Conservation (phyloP, 73 alveolate species). For the Paramecium tetraurelia region DNA sequence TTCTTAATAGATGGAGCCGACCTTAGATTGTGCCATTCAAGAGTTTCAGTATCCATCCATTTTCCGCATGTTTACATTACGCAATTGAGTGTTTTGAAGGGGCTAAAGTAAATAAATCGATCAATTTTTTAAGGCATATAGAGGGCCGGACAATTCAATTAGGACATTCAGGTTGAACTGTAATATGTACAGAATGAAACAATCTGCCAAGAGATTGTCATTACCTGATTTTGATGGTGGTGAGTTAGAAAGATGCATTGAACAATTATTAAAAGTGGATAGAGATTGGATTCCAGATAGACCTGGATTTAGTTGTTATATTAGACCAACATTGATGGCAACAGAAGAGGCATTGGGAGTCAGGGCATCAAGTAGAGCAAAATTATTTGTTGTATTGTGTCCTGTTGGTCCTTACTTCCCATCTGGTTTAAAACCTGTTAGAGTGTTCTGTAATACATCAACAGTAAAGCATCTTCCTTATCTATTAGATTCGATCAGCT, state of each 20-base stretch:
- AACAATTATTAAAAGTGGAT: constrained; percentile 70
- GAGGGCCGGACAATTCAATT: constrained; percentile 51
- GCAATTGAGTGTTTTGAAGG: constrained; percentile 86
- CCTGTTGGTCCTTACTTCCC: constrained; percentile 95
- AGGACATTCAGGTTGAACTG: constrained; percentile 68
- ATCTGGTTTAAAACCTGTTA: constrained; percentile 76
- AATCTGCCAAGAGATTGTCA: constrained; percentile 66
- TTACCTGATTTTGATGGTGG: constrained; percentile 75
- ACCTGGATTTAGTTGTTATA: constrained; percentile 77
- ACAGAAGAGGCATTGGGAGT: constrained; percentile 81
- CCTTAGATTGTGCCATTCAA: constrained; percentile 73
- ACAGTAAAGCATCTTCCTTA: background rate
- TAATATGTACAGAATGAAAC: constrained; percentile 74
- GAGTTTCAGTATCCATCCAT: constrained; percentile 74
- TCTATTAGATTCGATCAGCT: constrained; percentile 72
- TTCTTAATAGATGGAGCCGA: constrained; percentile 66
- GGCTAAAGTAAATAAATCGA: constrained; percentile 35
- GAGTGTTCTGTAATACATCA: constrained; percentile 71
- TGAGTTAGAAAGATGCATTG: constrained; percentile 75
- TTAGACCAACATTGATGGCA: constrained; percentile 89
- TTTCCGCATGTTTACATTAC: constrained; percentile 78
- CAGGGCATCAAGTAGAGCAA: constrained; percentile 71
- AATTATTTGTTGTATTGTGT: constrained; percentile 68
- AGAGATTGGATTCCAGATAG: constrained; percentile 82
- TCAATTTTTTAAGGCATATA: constrained; percentile 60